Evolutionary conservation across 208 protist genomes (phyloP).

Genomic region (Crithidia acanthocephali): DNA sequence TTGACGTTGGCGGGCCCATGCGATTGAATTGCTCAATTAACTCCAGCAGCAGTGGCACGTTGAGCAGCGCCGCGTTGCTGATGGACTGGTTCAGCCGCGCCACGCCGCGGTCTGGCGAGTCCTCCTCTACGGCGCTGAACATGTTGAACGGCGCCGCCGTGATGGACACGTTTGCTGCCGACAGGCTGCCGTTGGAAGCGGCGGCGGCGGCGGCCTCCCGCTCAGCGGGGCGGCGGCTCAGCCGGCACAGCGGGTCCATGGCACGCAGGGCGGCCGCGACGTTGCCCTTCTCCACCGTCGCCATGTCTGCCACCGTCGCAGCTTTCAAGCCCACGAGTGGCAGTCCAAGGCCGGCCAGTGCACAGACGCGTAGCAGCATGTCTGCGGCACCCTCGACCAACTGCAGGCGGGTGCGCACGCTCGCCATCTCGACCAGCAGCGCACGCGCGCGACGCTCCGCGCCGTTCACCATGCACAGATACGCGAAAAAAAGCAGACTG

Average conservation of each 20-base stretch:
- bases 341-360: conserved; percentile 42
- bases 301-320: conserved; percentile 9
- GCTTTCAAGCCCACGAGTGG: conserved; percentile 21
- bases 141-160: conserved; percentile 8
- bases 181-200: not conserved
- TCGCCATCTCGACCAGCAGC: conserved; percentile 45
- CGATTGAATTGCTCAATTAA: conserved; percentile 57
- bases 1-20: conserved; percentile 35
- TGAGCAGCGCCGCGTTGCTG: conserved; percentile 33
- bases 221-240: conserved; percentile 14
- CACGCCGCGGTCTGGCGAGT: conserved; percentile 27
- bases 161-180: not conserved
- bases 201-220: not conserved
- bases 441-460: conserved; percentile 61
- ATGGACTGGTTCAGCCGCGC: conserved; percentile 30
- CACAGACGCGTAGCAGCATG: conserved; percentile 39
- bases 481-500: conserved; percentile 50
- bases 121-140: conserved; percentile 32
- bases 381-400: conserved; percentile 27
- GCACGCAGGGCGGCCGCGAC: conserved; percentile 1
- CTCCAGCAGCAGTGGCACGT: conserved; percentile 66
- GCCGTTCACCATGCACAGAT: conserved; percentile 53
- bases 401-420: conserved; percentile 34
- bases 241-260: conserved; percentile 33
- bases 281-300: conserved; percentile 8